Base-by-base conservation (phyloP, 768 basidiomycete genomes). In the Phylloporus arenicola region DNA sequence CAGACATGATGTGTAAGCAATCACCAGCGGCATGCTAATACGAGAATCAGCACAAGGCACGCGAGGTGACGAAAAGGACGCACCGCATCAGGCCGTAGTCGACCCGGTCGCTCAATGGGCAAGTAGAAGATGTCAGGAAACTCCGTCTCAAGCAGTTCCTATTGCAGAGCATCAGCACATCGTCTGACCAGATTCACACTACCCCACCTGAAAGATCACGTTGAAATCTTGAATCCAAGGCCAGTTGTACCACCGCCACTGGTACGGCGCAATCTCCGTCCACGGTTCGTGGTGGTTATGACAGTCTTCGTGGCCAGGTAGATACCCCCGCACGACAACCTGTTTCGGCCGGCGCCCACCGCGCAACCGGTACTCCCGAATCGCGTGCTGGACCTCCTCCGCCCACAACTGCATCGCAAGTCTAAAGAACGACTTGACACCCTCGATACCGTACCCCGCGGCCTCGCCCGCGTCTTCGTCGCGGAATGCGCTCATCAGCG, bases 231-330 rank as follows among this genome's bases (percentile, higher is more conserved):
- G 61, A 43, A 86, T 83, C 66, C 75, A 73, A 0, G 71, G 75
- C 84, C 84, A 86, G 59, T 86, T 86, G 59, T 78, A 86, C 75
- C 76, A 81, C 27, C 72, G 69, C 69, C 72, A 72, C 34, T 55
- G 51, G 50, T 71, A 76, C 2, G 75, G 75, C 52, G 68, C 55
- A 17, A 80, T 70, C 52, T 70, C 68, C 31, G 49, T 60, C 75
- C 74, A 78, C n/a, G 81, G 80, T 52, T 70, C 50, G 19, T 65
- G 64, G 45, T 62, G 55, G n/a, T 72, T 55, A 54, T 81, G 82
- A 53, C 84, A 85, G 48, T 81, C 72, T 51, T 85, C 83, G 55
- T 86, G 82, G 4, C 84, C 84, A 2, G 81, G 79, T 4, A 82
- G 59, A 55, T 85, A 86, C 8, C 82, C 75, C 25, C 84, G 64